phyloP scores from a whole-genome alignment of 805 yeast species.

The Wickerhamiella allomyrinae region DNA sequence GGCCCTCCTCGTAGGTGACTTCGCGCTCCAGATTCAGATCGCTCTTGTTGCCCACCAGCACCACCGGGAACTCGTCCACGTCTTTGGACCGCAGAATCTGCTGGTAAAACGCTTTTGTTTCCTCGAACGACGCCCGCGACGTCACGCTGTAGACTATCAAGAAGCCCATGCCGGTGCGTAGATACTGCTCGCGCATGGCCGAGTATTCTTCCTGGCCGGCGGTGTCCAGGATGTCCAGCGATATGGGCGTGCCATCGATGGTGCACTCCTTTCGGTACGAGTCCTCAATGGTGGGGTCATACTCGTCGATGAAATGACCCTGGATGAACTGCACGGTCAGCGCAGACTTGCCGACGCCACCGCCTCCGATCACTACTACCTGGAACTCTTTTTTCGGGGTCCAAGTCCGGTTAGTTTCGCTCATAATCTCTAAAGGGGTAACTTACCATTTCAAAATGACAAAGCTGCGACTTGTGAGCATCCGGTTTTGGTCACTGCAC shows the following conservation, averaged over 20 bases:
- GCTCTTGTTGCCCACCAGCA: conserved; percentile 77
- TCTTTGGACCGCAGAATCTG: conserved; percentile 58
- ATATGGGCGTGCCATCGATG: conserved; percentile 63
- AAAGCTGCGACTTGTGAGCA: not conserved
- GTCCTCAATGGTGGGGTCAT: conserved; percentile 91
- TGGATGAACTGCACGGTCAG: conserved; percentile 89
- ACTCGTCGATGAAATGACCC: conserved; percentile 90
- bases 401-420: not conserved
- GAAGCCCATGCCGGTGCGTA: conserved; percentile 94
- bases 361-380: conserved; percentile 94
- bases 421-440: not conserved
- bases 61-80: conserved; percentile 50
- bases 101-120: conserved; percentile 62
- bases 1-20: conserved; percentile 75
- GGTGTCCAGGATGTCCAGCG: conserved; percentile 84
- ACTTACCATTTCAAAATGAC: not conserved
- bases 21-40: conserved; percentile 69
- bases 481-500: not conserved
- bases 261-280: conserved; percentile 65
- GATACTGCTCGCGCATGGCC: conserved; percentile 86
- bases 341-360: conserved; percentile 97
- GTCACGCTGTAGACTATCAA: conserved; percentile 75
- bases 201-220: conserved; percentile 97
- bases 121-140: conserved; percentile 72
- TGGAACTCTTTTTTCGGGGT: conserved; percentile 50